phyloP scores from a whole-genome alignment of 2,329 filamentous ascomycete species.

The Pyrenophora seminiperda region DNA sequence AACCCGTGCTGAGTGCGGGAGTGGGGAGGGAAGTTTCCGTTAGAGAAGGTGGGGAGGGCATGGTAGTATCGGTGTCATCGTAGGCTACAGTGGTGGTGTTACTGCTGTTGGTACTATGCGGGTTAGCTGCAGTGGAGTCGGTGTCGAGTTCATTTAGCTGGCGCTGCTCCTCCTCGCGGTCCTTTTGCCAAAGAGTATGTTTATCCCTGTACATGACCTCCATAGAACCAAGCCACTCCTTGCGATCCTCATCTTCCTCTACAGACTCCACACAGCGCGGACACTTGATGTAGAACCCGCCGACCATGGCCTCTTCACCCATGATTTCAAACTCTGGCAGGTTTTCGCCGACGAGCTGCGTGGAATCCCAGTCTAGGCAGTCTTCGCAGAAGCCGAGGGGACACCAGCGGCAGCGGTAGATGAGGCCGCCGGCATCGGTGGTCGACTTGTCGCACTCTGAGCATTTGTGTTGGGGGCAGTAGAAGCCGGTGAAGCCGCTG shows the following conservation, averaged over 20 bases:
- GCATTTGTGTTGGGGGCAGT: slow-evolving; percentile 63
- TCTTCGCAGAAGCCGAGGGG: slow-evolving; percentile 63
- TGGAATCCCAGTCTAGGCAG: slow-evolving; percentile 60
- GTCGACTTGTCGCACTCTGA: slow-evolving; percentile 59
- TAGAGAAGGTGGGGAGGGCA: slow-evolving; percentile 35
- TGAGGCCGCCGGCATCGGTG: slow-evolving; percentile 54
- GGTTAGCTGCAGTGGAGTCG: background rate
- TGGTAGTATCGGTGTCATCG: slow-evolving; percentile 19
- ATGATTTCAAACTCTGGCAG: slow-evolving; percentile 60
- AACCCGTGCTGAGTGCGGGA: slow-evolving; percentile 26
- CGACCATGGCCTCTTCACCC: slow-evolving; percentile 48
- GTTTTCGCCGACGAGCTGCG: slow-evolving; percentile 57
- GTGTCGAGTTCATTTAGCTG: slow-evolving; percentile 20
- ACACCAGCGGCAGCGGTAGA: slow-evolving; percentile 62
- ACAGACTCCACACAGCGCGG: slow-evolving; percentile 44
- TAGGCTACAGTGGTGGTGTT: background rate
- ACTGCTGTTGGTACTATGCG: no score
- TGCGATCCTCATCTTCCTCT: slow-evolving; percentile 26
- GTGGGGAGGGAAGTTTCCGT: slow-evolving; percentile 36
- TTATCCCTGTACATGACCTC: slow-evolving; percentile 32
- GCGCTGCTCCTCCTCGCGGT: slow-evolving; percentile 23
- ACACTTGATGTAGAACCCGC: slow-evolving; percentile 61
- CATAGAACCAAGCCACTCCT: slow-evolving; percentile 30
- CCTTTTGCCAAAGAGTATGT: slow-evolving; percentile 27
- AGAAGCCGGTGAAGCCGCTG: slow-evolving; percentile 53